Evolutionary conservation across 352 stramenopile genomes (phyloP), one percentile per base, ranked within the genome.

Genomic region (Phytophthora lateralis): DNA sequence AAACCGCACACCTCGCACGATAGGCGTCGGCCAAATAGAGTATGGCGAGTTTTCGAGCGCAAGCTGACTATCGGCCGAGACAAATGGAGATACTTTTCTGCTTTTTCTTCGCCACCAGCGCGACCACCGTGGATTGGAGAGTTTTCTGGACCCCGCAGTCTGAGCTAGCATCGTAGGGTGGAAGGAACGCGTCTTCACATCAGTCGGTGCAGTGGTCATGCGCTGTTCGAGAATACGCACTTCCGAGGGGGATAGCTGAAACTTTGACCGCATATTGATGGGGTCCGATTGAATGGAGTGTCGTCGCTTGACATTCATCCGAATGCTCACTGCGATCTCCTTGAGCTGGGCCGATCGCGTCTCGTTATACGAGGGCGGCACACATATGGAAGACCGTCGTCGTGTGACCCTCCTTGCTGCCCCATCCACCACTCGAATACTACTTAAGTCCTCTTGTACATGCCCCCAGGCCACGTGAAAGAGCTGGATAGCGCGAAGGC

Each of bases 401-500:
- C 61, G 73, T n/a, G 24, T 14, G 0, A 58, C 18, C 9, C 52
- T 44, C n/a, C 51, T 27, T 17, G 12, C 18, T 21, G 35, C 5
- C 8, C 44, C 42, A 4, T 53, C 20, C 5, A 15, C 24, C 6
- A 51, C 41, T 20, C 35, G 17, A 15, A 58, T 44, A 10, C 27
- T 37, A 9, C 35, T 26, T 5, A 80, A 20, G 18, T 69, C 58
- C 9, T 66, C n/a, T 35, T 65, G 59, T 5, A 82, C 63, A 9
- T 56, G 17, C 0, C 60, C 47, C 47, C 63, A 76, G 8, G 51
- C 56, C 7, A 60, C 61, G 29, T 72, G 39, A 27, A 78, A 80
- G 27, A 71, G 58, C 48, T 72, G 63, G n/a, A 82, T 65, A 14
- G 69, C 75, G 6, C 71, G 70, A 44, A 84, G 53, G 8, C 75